Conservation (phyloP, 169 alveolate species). For the Perkinsus olseni region DNA sequence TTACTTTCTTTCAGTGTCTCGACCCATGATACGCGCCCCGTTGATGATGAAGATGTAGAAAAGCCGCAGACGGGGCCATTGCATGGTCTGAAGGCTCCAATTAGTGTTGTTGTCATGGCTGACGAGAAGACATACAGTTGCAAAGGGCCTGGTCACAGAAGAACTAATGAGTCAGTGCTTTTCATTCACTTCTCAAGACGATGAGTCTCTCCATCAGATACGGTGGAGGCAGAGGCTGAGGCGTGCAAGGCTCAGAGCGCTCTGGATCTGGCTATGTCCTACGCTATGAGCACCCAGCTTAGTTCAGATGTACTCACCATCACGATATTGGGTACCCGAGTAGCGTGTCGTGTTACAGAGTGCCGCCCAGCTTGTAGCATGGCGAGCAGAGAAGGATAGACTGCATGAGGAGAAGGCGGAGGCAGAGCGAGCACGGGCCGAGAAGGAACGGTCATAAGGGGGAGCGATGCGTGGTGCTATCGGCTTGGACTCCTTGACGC, state of each 20-base stretch:
- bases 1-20: too few species aligned
- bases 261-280: neutral
- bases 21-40: too few species aligned
- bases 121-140: neutral
- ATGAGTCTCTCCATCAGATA: neutral
- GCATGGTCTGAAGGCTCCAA: neutral
- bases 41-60: neutral
- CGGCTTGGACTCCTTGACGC: too few species aligned
- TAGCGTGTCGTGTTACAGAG: neutral
- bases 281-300: neutral
- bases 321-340: neutral
- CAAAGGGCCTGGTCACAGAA: neutral
- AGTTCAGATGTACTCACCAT: neutral
- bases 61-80: neutral
- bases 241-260: neutral
- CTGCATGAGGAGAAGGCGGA: neutral
- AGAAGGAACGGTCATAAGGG: neutral
- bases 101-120: neutral
- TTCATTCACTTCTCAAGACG: neutral
- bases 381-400: neutral
- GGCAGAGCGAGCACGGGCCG: neutral
- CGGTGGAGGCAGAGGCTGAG: neutral
- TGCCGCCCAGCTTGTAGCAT: neutral
- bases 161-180: neutral
- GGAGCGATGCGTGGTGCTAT: neutral